phyloP scores from a whole-genome alignment of 2,329 filamentous ascomycete species.

The Colletotrichum nymphaeae region DNA sequence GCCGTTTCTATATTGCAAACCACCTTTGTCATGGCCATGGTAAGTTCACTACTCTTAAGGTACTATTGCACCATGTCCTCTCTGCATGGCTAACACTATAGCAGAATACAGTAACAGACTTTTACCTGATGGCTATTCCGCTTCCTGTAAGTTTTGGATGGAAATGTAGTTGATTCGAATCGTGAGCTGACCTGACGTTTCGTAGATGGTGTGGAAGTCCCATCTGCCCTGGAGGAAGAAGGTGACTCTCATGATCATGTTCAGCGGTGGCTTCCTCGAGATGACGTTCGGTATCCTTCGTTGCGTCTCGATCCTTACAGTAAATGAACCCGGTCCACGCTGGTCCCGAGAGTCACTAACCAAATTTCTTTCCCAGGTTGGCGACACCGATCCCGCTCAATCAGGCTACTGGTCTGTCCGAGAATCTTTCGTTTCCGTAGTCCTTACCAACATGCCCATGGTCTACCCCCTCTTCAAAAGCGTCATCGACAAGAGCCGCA shows the following conservation, averaged over 20 bases:
- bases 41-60: neutral
- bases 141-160: neutral
- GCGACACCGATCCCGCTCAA: slow-evolving; percentile 44
- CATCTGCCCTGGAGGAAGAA: slow-evolving; percentile 28
- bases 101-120: slow-evolving; percentile 19
- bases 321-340: neutral
- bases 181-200: neutral
- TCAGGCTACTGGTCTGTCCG: slow-evolving; percentile 52
- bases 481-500: slow-evolving; percentile 39
- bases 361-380: slow-evolving; percentile 36
- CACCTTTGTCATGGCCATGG: slow-evolving; percentile 27
- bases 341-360: neutral
- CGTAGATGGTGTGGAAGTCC: slow-evolving; percentile 26
- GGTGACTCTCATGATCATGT: slow-evolving; percentile 25
- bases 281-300: slow-evolving; percentile 30
- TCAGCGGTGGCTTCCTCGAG: slow-evolving; percentile 30
- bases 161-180: too few species aligned
- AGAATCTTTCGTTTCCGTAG: slow-evolving; percentile 53
- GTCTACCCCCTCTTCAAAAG: slow-evolving; percentile 48
- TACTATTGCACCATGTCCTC: neutral
- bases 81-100: neutral
- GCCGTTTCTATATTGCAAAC: slow-evolving; percentile 24
- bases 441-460: slow-evolving; percentile 53
- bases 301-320: slow-evolving; percentile 28
- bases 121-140: slow-evolving; percentile 25